Conservation (phyloP, 139 green algal species). For the Nannochloris sp. region DNA sequence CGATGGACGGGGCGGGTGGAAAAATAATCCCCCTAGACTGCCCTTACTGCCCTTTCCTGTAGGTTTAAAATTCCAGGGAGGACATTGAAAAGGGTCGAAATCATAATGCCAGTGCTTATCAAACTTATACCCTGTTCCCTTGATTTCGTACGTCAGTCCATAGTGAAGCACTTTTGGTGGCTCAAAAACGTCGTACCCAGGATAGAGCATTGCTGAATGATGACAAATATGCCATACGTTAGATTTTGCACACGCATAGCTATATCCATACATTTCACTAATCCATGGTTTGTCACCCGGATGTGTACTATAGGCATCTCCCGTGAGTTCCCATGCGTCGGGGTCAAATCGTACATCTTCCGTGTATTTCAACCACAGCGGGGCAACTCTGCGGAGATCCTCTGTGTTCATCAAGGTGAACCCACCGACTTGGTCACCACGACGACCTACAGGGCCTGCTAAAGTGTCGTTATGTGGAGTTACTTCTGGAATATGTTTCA, state of each 20-base stretch:
- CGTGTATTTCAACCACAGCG: slow-evolving; percentile 70
- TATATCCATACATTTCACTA: slow-evolving; percentile 61
- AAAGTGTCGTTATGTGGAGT: slow-evolving; percentile 55
- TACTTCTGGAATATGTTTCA: slow-evolving; percentile 48
- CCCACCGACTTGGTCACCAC: slow-evolving; percentile 59
- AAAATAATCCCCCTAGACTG: slow-evolving; percentile 45
- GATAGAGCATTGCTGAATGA: slow-evolving; percentile 72
- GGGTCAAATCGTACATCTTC: slow-evolving; percentile 34
- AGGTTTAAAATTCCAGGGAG: slow-evolving; percentile 47
- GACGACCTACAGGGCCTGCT: slow-evolving; percentile 20
- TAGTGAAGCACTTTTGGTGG: slow-evolving; percentile 81
- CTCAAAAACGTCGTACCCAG: slow-evolving; percentile 43
- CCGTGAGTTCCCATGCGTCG: slow-evolving; percentile 47
- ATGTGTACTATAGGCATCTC: slow-evolving; percentile 28
- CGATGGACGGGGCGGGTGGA: slow-evolving; percentile 33
- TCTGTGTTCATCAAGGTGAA: slow-evolving; percentile 73
- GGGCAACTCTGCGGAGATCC: slow-evolving; percentile 65
- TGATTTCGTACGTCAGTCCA: slow-evolving; percentile 50
- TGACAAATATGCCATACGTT: slow-evolving; percentile 74
- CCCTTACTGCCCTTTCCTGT: neutral
- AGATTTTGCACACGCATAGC: slow-evolving; percentile 59
- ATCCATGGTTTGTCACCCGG: slow-evolving; percentile 39
- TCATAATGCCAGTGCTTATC: slow-evolving; percentile 80
- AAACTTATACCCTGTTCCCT: slow-evolving; percentile 36
- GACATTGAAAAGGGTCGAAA: slow-evolving; percentile 59